Conservation (phyloP, 2,329 filamentous ascomycete species). For the Penicillium sp. region DNA sequence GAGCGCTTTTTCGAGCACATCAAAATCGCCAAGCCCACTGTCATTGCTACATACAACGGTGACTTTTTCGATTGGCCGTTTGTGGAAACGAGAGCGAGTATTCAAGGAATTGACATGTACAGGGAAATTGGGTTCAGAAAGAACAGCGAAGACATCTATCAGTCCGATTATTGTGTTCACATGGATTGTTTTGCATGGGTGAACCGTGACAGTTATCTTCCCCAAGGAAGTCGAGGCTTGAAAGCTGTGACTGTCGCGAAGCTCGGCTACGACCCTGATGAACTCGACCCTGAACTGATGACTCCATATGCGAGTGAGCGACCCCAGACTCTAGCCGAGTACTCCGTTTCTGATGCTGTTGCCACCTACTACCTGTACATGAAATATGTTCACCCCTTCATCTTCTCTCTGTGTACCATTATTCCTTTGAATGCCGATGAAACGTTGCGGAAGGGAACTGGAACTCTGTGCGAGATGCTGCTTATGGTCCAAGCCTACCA, state of each 20-base stretch:
- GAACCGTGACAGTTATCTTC: slow-evolving; percentile 95
- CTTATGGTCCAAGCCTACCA: slow-evolving; percentile 98
- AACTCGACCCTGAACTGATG: slow-evolving; percentile 96
- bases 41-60: slow-evolving; percentile 99
- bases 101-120: slow-evolving; percentile 98
- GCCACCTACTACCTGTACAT: slow-evolving; percentile 99
- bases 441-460: slow-evolving; percentile 88
- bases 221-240: slow-evolving; percentile 91
- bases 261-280: slow-evolving; percentile 95
- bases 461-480: slow-evolving; percentile 98
- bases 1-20: slow-evolving; percentile 94
- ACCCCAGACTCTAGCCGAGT: slow-evolving; percentile 91
- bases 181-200: slow-evolving; percentile 99
- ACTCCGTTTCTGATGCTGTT: slow-evolving; percentile 97
- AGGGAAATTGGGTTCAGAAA: slow-evolving; percentile 95
- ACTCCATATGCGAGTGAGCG: slow-evolving; percentile 80
- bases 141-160: slow-evolving; percentile 92
- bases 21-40: slow-evolving; percentile 88
- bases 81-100: slow-evolving; percentile 85
- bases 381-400: slow-evolving; percentile 99
- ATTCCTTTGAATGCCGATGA: slow-evolving; percentile 90
- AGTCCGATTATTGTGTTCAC: slow-evolving; percentile 91
- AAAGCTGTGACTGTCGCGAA: slow-evolving; percentile 98
- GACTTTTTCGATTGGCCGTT: slow-evolving; percentile 99
- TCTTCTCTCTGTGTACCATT: slow-evolving; percentile 97